Evolutionary conservation across 352 stramenopile genomes (phyloP), one percentile per base, ranked within the genome.

Genomic region (Elongisporangium anandrum): DNA sequence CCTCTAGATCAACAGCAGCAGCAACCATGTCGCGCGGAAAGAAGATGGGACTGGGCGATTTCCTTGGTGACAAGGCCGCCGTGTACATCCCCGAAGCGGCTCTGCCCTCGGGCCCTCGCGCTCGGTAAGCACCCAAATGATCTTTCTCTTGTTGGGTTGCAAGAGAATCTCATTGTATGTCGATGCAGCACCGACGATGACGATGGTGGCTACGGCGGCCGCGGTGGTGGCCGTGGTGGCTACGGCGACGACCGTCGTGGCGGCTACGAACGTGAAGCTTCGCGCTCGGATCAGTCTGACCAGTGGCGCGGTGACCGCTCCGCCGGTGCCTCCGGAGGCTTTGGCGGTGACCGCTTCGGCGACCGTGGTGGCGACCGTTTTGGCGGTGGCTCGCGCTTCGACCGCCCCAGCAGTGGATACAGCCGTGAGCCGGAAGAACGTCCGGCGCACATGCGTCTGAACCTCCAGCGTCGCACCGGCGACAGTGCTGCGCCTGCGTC

Each of bases 401-500:
- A 90, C 52, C 82, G 82, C n/a, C 81, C 81, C 17, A 59, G 65
- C 47, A 75, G 81, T 50, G 78, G 83, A 59, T 68, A 84, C 1
- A 81, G 81, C 52, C 60, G 59, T 26, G 70, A 75, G 45, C 34
- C 68, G 1, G 78, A 92, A 60, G 83, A 89, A 61, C 79, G 83
- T 24, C 83, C 83, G n/a, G 61, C 83, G 16, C 79, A 88, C 65
- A 85, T 93, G 81, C 79, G 81, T 24, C 57, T 93, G 60, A 93
- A 93, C 63, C 65, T 93, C 50, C 59, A 72, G 66, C 79, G 79
- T n/a, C 81, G 81, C 39, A 68, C 64, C 0, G 66, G 70, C 17
- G 60, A 57, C 10, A 48, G 59, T 22, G 56, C 23, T n/a, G 51
- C 47, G 17, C 60, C 55, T 54, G 79, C 76, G 21, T 65, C 63